Base-by-base conservation (phyloP, 192 early-diverging fungal genomes). In the Gigaspora rosea region DNA sequence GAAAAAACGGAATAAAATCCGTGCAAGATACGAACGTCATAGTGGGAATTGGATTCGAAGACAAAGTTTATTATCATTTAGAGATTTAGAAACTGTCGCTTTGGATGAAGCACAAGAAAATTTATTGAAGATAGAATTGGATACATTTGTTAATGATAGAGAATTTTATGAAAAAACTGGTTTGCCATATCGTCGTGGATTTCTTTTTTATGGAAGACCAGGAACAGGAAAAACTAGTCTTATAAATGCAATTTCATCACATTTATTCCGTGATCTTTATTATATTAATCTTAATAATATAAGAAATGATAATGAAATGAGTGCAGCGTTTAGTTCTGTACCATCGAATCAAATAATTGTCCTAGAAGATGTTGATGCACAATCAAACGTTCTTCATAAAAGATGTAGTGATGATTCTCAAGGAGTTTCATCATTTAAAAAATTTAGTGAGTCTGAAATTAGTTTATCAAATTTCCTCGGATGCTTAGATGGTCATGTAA, bases 81-180 rank as follows among this genome's bases (percentile, higher is more conserved):
- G 84, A 33, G 89, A 88, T 1, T 75, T 91, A 10, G 57, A 78
- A 3, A 85, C 86, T 12, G 89, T 91, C 7, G 88, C 90, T 16
- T 83, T 91, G 22, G 82, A 87, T 63, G 68, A 79, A 36, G 47
- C 73, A 13, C 78, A 88, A 51, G 89, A 91, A 79, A 64, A 73
- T n/a, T 75, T 88, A 6, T 49, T 91, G 8, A 68, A 69, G 33
- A 68, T 77, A 20, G 89, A 90, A 71, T 72, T 91, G 15, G 75
- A 82, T 47, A 82, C 86, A 0, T 91, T 91, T 75, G 65, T 77
- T 54, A 78, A 80, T 41, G 86, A 89, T 76, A 81, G 84, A 72
- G 80, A 82, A 1, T 91, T 91, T 73, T 91, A 91, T 80, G 75
- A 75, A 48, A 78, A 86, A 4, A 88, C 89, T 68, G 90, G 90